Evolutionary conservation across 2,329 filamentous ascomycete species (phyloP), one percentile per base, ranked within the genome.

Genomic region (Cladosporium sp.): DNA sequence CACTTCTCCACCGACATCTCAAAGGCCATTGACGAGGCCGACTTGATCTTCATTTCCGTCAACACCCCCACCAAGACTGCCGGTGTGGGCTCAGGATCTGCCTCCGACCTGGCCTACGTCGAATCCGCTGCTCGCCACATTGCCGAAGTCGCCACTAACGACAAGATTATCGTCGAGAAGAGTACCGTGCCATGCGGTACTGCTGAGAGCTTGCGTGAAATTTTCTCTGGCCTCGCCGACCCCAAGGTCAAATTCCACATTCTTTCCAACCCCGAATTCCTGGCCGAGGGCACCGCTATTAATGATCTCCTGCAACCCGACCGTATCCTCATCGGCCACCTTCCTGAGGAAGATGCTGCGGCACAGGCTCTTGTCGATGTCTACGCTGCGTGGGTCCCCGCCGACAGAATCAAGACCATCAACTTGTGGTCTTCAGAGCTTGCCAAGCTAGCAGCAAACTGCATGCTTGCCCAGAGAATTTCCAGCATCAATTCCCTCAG

Each of bases 401-500:
- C 74, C 16, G 70, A 75, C 18, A 78, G 78, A 52, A 88, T 91
- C 59, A 70, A 88, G 46, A 83, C 80, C 16, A 85, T 84, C 60
- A 86, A 88, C 57, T 74, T 85, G 0, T 89, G 82, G 79, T 88
- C 85, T 1, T 86, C 86, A 0, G 86, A 91, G 68, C 76, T 91
- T 18, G 77, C 84, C 50, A 91, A 91, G 69, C 76, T 91, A 0
- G 85, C 85, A 0, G 84, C 86, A 51, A 91, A 91, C 66, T 84
- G 85, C 1, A 83, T 91, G 77, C 75, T 91, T 11, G 86, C 86
- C 0, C 87, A 91, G 69, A 78, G 86, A 43, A 86, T 91, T 62
- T 86, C 82, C 64, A 87, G 83, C 67, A 88, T 91, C 70, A 91
- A 91, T 69, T 83, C 84, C 16, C 80, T 91, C 52, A 85, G 82